Base-by-base conservation (phyloP, 106 monocot genomes). In the Posidonia australis region DNA sequence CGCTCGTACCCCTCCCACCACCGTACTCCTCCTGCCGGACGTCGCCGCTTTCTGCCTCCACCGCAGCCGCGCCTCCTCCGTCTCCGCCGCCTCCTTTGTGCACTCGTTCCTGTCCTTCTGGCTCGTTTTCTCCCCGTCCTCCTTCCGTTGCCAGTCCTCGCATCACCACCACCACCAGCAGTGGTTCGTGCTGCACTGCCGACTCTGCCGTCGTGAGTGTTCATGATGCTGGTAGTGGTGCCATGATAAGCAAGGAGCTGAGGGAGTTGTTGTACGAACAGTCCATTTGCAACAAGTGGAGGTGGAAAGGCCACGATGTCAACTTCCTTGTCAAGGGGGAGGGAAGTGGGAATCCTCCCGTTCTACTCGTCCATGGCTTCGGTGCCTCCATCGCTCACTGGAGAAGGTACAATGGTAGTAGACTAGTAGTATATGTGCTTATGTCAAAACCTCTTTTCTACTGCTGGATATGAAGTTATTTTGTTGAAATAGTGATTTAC, bases 281-380 rank as follows among this genome's bases (percentile, higher is more conserved):
- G 36, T 36, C 36, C 5, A 7, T 7, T 36, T 87, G 82, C 77
- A 75, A 43, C 5, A 17, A 47, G 0, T 98, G 90, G 96, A 79
- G 44, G 9, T 98, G 90, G 90, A 87, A 69, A 20, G 90, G 82
- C 0, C 83, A 78, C 76, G 30, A 47, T 27, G 45, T 98, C 32
- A 98, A 80, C 60, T 98, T 72, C 78, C 44, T 87, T 47, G 80
- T 79, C 32, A 77, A 81, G 44, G 84, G 90, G 27, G 20, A 48
- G 19, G 82, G 18, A 22, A 14, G 22, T 12, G 44, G 43, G 0
- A 16, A 82, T 41, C 84, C 82, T 16, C 82, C 96, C 10, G 52
- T 98, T 67, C 81, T 98, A 41, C 96, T 98, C 20, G 90, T 98
- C 63, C 96, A 96, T 58, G 96, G 90, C 16, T 96, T 98, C 43